Evolutionary conservation across 2,329 filamentous ascomycete genomes (phyloP).

Genomic region (Leptographium wingfieldii): DNA sequence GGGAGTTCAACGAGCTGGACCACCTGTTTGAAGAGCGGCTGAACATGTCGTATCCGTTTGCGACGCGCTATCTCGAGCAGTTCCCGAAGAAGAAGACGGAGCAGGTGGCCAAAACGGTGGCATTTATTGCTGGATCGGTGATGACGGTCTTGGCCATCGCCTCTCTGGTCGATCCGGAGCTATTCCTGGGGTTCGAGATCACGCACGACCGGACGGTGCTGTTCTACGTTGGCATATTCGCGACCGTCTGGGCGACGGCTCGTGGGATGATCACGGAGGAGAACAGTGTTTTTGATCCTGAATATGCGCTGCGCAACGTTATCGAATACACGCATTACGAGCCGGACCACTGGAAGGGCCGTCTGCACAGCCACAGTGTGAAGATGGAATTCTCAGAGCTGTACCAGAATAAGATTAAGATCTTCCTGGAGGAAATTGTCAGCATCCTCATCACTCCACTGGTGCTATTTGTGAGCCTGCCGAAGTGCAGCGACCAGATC

Average conservation of each 20-base stretch:
- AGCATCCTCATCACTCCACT: conserved; percentile 89
- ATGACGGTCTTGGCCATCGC: conserved; percentile 74
- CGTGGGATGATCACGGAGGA: conserved; percentile 80
- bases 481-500: conserved; percentile 80
- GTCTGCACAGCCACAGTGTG: conserved; percentile 88
- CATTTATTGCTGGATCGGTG: conserved; percentile 78
- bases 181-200: conserved; percentile 86
- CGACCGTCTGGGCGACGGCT: conserved; percentile 70
- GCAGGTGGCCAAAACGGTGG: conserved; percentile 69
- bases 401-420: conserved; percentile 84
- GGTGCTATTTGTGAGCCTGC: conserved; percentile 74
- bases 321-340: conserved; percentile 89
- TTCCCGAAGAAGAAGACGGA: conserved; percentile 93
- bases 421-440: conserved; percentile 84
- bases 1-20: conserved; percentile 92
- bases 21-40: conserved; percentile 83
- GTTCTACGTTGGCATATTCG: conserved; percentile 79
- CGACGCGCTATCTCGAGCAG: conserved; percentile 83
- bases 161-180: conserved; percentile 78
- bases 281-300: conserved; percentile 79
- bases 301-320: conserved; percentile 76
- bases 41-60: conserved; percentile 91
- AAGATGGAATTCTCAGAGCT: conserved; percentile 80
- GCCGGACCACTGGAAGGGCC: conserved; percentile 75
- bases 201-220: conserved; percentile 78